A percentile compares a stretch with the other conserved stretches of the same genome.
Evolutionary conservation across 768 basidiomycete species (phyloP).

Genomic region (Pleurotus tuber-regium): DNA sequence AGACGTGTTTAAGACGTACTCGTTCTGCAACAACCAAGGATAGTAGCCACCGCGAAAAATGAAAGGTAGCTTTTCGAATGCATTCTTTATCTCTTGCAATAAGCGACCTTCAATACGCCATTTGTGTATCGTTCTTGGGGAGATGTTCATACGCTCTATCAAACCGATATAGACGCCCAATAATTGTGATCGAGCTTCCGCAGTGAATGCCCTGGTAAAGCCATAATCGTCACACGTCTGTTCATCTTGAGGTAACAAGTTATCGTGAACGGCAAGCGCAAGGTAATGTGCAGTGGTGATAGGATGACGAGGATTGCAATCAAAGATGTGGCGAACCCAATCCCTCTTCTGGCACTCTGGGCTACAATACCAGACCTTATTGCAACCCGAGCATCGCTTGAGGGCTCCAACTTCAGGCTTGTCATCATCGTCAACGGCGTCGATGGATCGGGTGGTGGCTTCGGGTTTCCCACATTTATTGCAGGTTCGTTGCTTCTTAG

Average conservation of each 20-base stretch:
- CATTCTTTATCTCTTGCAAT: constrained; percentile 28
- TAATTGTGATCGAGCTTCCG: constrained; percentile 17
- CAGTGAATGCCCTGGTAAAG: constrained; percentile 23
- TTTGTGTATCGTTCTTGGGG: constrained; percentile 24
- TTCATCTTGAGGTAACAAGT: constrained; percentile 26
- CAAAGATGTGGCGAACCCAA: constrained; percentile 32
- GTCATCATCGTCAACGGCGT: background rate
- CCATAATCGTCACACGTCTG: constrained; percentile 36
- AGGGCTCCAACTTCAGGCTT: background rate
- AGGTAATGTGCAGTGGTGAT: constrained; percentile 32
- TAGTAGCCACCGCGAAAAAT: constrained; percentile 26
- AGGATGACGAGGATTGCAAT: constrained; percentile 24
- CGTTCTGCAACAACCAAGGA: constrained; percentile 34
- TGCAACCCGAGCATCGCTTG: constrained; percentile 22
- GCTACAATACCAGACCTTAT: constrained; percentile 31
- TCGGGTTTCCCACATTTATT: background rate
- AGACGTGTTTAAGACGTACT: constrained; percentile 23
- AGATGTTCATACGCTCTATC: constrained; percentile 17
- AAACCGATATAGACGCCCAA: constrained; percentile 32
- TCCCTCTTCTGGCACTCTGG: constrained; percentile 23
- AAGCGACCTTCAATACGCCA: constrained; percentile 32
- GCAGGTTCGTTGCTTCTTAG: background rate
- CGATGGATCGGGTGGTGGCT: background rate
- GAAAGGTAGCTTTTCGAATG: constrained; percentile 23
- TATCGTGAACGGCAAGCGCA: constrained; percentile 21